Evolutionary conservation across 202 grass and related monocot species (phyloP), one percentile per base, ranked within the genome.

Genomic region (Panicum hallii): DNA sequence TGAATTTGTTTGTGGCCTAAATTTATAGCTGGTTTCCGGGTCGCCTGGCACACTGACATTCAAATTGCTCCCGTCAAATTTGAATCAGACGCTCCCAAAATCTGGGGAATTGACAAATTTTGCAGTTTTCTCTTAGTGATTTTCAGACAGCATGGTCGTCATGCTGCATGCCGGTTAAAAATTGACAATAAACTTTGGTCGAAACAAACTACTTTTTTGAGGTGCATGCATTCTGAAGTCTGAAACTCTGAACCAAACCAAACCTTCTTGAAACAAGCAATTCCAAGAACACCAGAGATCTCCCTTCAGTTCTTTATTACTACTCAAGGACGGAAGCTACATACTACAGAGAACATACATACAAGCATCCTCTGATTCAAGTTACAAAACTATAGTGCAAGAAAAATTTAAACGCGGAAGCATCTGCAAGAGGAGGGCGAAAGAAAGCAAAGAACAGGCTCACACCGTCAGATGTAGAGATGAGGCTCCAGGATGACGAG

Each of bases 401-500:
- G 32, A 44, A 44, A 44, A 11, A 80, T 9, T 48, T 6, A 61
- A 62, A 44, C 9, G 36, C 11, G 14, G 9, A 62, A 79, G 38
- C 28, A 16, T 42, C n/a, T 78, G 41, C 7, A 68, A 46, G 17
- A 5, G 44, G 2, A 1, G 6, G 45, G 10, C 10, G 17, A 48
- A 5, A 43, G 17, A 48, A 5, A 43, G 41, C 15, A 13, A 44
- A 68, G 13, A 4, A 34, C 5, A 47, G 10, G 36, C 20, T 61
- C 19, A 47, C 9, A 61, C 1, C 5, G 47, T 92, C 88, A 98
- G 72, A 93, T 61, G 47, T 99, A 96, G 62, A 99, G 93, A 85
- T 96, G 91, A 54, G 84, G 82, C 73, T 90, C 82, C 52, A 92
- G 67, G 67, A 96, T 82, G 77, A 99, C 65, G 26, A 96, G 69